These are phyloP conservation scores for Lodderomyces margitis DNA, from an alignment of 1,139 yeast species.

Conservation along the genomic window DNA sequence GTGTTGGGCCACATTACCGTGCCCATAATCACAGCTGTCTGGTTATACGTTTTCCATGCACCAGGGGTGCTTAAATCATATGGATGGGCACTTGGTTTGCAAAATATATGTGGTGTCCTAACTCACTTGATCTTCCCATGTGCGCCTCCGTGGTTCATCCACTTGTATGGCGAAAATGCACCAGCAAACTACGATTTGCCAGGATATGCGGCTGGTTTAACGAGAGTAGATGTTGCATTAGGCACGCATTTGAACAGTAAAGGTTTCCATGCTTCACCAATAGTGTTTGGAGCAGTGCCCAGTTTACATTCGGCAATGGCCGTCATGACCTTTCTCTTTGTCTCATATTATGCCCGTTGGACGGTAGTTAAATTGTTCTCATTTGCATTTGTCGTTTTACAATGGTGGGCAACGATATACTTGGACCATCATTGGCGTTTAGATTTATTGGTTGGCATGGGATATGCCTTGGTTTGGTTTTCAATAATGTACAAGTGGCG, in stretches of 20 bases:
- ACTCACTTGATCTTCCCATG: slow-evolving; percentile 63
- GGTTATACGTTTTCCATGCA: slow-evolving; percentile 64
- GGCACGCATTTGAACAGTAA: slow-evolving; percentile 61
- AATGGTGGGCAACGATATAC: slow-evolving; percentile 78
- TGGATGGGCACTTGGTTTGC: slow-evolving; percentile 53
- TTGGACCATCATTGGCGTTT: slow-evolving; percentile 70
- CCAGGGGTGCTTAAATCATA: slow-evolving; percentile 58
- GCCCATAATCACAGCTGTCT: slow-evolving; percentile 62
- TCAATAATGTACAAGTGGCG: slow-evolving; percentile 28
- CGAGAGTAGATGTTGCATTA: slow-evolving; percentile 59
- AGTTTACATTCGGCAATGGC: slow-evolving; percentile 68
- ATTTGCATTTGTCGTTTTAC: slow-evolving; percentile 44
- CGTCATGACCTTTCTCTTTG: slow-evolving; percentile 48
- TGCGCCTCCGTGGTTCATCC: slow-evolving; percentile 74
- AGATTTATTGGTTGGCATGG: slow-evolving; percentile 54
- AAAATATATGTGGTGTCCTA: slow-evolving; percentile 56
- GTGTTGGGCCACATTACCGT: slow-evolving; percentile 59
- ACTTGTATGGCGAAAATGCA: slow-evolving; percentile 53
- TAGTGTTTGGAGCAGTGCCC: slow-evolving; percentile 71
- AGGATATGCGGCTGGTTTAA: slow-evolving; percentile 70
- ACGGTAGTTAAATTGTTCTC: slow-evolving; percentile 31
- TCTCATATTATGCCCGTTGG: slow-evolving; percentile 43
- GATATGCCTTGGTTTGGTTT: slow-evolving; percentile 48
- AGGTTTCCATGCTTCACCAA: slow-evolving; percentile 66
- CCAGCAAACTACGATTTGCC: slow-evolving; percentile 56